A percentile compares a stretch with the other conserved stretches of the same genome.
phyloP scores from a whole-genome alignment of 164 flowering plant genomes.

The Amborella trichopoda region DNA sequence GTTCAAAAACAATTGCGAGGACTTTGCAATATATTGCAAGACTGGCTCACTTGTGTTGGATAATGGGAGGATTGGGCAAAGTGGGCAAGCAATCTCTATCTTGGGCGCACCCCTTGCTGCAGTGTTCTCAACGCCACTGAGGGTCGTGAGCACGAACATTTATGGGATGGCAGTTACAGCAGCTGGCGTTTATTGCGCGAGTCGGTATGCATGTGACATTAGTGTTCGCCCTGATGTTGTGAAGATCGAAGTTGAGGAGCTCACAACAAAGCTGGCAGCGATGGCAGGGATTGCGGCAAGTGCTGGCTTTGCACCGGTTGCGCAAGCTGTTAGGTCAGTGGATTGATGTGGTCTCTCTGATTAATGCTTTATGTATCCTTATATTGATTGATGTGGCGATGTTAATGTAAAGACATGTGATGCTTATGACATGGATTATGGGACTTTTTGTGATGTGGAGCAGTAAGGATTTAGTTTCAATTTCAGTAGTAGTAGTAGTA shows the following conservation, averaged over 20 bases:
- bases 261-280: conserved; percentile 16
- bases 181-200: conserved; percentile 19
- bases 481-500: no score
- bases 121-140: conserved; percentile 16
- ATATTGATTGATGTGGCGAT: no score
- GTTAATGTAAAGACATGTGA: no score
- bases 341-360: no score
- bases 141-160: conserved; percentile 16
- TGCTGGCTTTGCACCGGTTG: no score
- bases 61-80: conserved; percentile 19
- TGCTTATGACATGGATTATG: no score
- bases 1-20: conserved; percentile 37
- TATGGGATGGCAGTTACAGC: conserved; percentile 17
- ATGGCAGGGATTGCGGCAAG: no score
- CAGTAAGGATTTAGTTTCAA: no score
- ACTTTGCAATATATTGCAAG: conserved; percentile 35
- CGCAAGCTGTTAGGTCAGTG: no score
- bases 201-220: conserved; percentile 29
- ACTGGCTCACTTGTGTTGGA: conserved; percentile 22
- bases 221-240: conserved; percentile 22
- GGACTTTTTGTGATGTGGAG: no score
- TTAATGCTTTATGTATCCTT: no score
- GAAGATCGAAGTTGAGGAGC: conserved; percentile 26
- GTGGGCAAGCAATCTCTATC: conserved; percentile 26
- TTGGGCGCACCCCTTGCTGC: conserved; percentile 28